Conservation (phyloP, 148 eudicot species). For the Camellia japonica region DNA sequence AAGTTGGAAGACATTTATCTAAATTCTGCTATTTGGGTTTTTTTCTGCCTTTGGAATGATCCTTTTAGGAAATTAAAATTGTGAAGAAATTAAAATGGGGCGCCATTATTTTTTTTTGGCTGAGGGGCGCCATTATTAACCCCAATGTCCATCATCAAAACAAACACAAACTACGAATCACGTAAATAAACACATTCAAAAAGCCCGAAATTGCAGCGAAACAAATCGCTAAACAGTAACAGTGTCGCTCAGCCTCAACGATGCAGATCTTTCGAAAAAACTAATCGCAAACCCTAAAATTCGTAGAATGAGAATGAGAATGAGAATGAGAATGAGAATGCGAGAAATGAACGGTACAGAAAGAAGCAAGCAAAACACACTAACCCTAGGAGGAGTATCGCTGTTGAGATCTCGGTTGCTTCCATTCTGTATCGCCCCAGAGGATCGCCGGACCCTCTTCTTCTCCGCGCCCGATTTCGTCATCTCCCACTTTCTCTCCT, state of each 20-base stretch:
- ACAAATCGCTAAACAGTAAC: background rate
- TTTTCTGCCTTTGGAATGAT: background rate
- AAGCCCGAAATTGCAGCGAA: background rate
- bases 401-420: slow-evolving; percentile 26
- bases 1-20: background rate
- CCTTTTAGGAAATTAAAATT: background rate
- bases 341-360: background rate
- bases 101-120: no score
- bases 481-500: slow-evolving; percentile 26
- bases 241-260: background rate
- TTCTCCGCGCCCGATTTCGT: slow-evolving; percentile 50
- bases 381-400: slow-evolving; percentile 47
- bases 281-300: background rate
- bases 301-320: background rate
- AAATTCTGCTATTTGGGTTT: background rate
- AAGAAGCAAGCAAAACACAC: background rate
- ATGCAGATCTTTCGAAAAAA: background rate
- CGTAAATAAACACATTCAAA: background rate
- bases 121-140: background rate
- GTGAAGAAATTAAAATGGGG: background rate
- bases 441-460: slow-evolving; percentile 42
- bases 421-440: slow-evolving; percentile 26
- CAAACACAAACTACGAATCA: background rate
- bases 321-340: background rate
- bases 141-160: background rate